Evolutionary conservation across 768 basidiomycete genomes (phyloP), one percentile per base, ranked within the genome.

Genomic region (Suillus brevipes): DNA sequence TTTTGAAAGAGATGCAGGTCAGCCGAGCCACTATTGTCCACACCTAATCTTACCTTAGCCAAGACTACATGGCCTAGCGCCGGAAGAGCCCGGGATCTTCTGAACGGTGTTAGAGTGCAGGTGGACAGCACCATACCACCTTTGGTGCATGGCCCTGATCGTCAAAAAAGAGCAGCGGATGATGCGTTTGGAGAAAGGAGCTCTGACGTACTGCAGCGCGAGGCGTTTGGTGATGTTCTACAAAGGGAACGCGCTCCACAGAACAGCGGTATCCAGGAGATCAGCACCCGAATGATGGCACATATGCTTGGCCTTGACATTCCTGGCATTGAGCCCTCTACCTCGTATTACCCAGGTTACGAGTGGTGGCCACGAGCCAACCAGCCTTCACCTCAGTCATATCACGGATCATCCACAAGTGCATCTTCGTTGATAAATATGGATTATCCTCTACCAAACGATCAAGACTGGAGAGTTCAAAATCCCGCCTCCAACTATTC

Each of bases 31-130:
- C 23, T 47, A n/a, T 64, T 38, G 20, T 62, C 38, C 40, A 65
- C 66, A 53, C 64, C 64, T 36, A 43, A 13, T 42, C 62, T 71
- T 25, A 73, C 45, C 59, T 45, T 47, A 42, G 42, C 56, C 25
- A 61, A 90, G 90, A 76, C 80, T 62, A 82, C 87, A 36, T 92
- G 90, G 90, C 89, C 90, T 2, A 89, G 85, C 70, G 89, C 89
- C 25, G 78, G 81, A 20, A 84, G 89, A 42, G 85, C 87, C 52
- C 86, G 84, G 78, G 87, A 89, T 50, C 78, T 92, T 36, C 76
- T 92, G 60, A 85, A 87, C 71, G 89, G 89, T 12, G 88, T 85
- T 43, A 85, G 87, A 70, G 79, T 89, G 38, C 83, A 84, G 36
- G 77, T 84, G 14, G 79, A 84, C 64, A 75, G 76, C 62, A 71